Base-by-base conservation (phyloP, 192 early-diverging fungal species). In the Funneliformis mosseae region DNA sequence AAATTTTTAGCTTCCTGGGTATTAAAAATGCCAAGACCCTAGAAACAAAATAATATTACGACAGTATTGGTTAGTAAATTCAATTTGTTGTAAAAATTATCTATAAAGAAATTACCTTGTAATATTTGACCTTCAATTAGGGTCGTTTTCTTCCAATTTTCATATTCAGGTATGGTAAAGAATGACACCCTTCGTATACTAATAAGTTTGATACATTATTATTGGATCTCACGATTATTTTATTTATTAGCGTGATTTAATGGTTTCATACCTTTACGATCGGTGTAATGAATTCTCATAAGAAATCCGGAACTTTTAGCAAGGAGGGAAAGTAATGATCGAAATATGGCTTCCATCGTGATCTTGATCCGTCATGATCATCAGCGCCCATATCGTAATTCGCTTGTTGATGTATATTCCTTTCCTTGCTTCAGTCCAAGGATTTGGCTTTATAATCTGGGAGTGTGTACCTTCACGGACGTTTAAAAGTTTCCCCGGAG, bases 281-380 rank as follows among this genome's bases (percentile, higher is more conserved):
- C 2, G 98, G 98, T 5, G 97, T 99, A 76, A 99, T 96, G 77
- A 98, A 98, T 85, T 98, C 96, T 48, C 92, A 87, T 68, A 99
- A 79, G 85, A 99, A 98, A 0, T 94, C 96, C 10, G 95, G 92
- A 45, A 97, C 90, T 81, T 95, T 91, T 76, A 98, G 85, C 62
- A 99, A 86, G 2, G 91, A 93, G 10, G 98, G 98, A 84, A 94
- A 99, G 86, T 95, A 94, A 67, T 95, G 92, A 86, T 98, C 98
- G 46, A 99, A 88, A 98, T 98, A 79, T 97, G 97, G 25, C 95
- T 96, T 42, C 96, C 96, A 80, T 98, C 97, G 74, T 96, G 93
- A 89, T 96, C 96, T 90, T 87, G 98, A 92, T 99, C 98, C 5
- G 97, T 95, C 98, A 99, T 99, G 74, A 98, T 97, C 92, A 99